Percentiles rank a stretch among this genome's conserved stretches.
Evolutionary conservation across 805 yeast genomes (phyloP).

Genomic region (Nakazawaea anatomiae): DNA sequence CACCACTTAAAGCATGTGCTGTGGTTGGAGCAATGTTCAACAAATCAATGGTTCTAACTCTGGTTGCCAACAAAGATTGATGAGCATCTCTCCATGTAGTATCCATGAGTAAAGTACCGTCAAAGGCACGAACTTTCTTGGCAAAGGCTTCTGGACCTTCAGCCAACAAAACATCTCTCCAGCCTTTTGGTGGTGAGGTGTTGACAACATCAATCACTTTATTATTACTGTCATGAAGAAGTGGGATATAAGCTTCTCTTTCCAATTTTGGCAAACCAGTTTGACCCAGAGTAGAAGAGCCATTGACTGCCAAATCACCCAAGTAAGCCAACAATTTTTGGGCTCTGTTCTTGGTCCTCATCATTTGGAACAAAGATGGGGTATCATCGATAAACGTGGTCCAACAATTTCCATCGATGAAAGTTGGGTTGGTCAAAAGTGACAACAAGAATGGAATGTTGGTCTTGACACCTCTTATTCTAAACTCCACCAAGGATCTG

Average conservation of each 20-base stretch:
- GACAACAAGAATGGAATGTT: conserved; percentile 95
- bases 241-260: conserved; percentile 73
- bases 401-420: conserved; percentile 88
- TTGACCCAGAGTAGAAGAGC: conserved; percentile 95
- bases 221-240: conserved; percentile 57
- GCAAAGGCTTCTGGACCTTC: conserved; percentile 91
- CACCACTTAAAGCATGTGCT: conserved; percentile 81
- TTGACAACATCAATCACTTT: conserved; percentile 51
- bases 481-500: conserved; percentile 92
- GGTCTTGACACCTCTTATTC: conserved; percentile 98
- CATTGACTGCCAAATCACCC: conserved; percentile 93
- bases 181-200: conserved; percentile 64
- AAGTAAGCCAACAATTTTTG: conserved; percentile 86
- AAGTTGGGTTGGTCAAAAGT: conserved; percentile 82
- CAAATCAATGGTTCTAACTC: conserved; percentile 92
- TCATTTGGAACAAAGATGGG: conserved; percentile 92
- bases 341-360: conserved; percentile 93
- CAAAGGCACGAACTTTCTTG: conserved; percentile 71
- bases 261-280: conserved; percentile 81
- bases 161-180: conserved; percentile 83
- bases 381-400: conserved; percentile 98
- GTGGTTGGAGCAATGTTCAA: conserved; percentile 91
- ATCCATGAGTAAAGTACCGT: conserved; percentile 93
- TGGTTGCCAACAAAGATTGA: conserved; percentile 94
- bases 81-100: conserved; percentile 99